Evolutionary conservation across 129 eudicot genomes (phyloP).

Genomic region (Tanacetum coccineum): DNA sequence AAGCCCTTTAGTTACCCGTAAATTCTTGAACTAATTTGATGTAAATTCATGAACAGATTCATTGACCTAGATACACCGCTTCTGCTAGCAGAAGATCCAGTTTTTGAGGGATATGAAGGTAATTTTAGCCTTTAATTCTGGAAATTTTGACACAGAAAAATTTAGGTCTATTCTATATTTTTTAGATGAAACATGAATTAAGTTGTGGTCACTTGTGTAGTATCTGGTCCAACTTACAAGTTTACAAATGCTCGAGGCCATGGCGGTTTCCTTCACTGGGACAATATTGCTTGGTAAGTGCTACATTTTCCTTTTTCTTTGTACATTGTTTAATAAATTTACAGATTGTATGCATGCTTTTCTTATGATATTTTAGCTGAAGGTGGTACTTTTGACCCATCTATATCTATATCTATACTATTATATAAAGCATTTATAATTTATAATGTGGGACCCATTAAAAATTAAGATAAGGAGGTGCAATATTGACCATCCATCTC

Average conservation of each 20-base stretch:
- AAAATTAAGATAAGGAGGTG: no score
- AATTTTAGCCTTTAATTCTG: conserved; percentile 12
- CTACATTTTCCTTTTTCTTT: background rate
- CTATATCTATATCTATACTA: no score
- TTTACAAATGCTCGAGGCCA: conserved; percentile 94
- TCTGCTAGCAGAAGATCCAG: conserved; percentile 86
- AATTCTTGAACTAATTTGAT: background rate
- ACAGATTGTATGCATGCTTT: background rate
- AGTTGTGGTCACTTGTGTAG: conserved; percentile 32
- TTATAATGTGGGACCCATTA: no score
- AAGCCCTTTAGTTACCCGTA: background rate
- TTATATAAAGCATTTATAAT: no score
- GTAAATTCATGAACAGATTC: conserved; percentile 42
- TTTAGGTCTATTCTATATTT: background rate
- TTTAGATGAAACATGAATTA: conserved; percentile 1
- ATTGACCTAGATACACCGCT: conserved; percentile 91
- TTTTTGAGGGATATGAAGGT: conserved; percentile 92
- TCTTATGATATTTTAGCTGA: background rate
- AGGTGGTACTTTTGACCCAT: background rate
- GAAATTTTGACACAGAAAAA: background rate
- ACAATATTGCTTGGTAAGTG: conserved; percentile 63
- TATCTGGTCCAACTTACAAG: conserved; percentile 75
- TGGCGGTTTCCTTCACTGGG: conserved; percentile 90
- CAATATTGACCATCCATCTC: no score
- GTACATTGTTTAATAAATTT: no score